Conservation (phyloP, 2,329 filamentous ascomycete species). For the Lachnellula hyalina region DNA sequence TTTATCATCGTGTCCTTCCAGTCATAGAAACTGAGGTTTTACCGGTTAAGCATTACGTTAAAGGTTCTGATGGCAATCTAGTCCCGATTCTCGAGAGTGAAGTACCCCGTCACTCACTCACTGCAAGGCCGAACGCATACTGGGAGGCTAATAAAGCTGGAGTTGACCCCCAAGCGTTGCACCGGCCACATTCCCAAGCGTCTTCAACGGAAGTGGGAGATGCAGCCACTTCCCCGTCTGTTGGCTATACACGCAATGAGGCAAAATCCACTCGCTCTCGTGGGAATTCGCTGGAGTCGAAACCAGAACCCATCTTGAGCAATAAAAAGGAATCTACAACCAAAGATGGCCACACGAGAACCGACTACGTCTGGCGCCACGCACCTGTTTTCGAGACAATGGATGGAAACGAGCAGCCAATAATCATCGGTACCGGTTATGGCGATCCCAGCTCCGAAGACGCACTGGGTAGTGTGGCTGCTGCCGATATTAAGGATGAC, state of each 20-base stretch:
- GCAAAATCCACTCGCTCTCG: not conserved
- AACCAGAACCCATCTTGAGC: conserved; percentile 18
- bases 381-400: conserved; percentile 21
- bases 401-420: conserved; percentile 9
- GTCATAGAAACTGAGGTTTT: conserved; percentile 48
- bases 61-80: conserved; percentile 35
- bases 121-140: conserved; percentile 6
- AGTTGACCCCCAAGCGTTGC: not conserved
- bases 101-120: conserved; percentile 30
- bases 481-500: conserved; percentile 4
- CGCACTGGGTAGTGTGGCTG: not conserved
- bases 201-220: conserved; percentile 2
- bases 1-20: conserved; percentile 47
- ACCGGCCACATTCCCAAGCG: not conserved
- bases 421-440: conserved; percentile 12
- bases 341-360: conserved; percentile 20
- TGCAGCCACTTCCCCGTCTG: conserved; percentile 12
- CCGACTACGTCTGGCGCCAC: conserved; percentile 28
- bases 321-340: conserved; percentile 23
- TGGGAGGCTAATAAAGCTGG: conserved; percentile 13
- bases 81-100: conserved; percentile 41
- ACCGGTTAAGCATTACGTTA: conserved; percentile 43
- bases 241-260: conserved; percentile 12
- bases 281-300: conserved; percentile 2
- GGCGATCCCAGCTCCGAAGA: conserved; percentile 7